A percentile compares a stretch with the other conserved stretches of the same genome.
These are phyloP conservation scores for Endothia cerciana DNA, from an alignment of 2,329 filamentous ascomycete genomes.

Conservation along the genomic window DNA sequence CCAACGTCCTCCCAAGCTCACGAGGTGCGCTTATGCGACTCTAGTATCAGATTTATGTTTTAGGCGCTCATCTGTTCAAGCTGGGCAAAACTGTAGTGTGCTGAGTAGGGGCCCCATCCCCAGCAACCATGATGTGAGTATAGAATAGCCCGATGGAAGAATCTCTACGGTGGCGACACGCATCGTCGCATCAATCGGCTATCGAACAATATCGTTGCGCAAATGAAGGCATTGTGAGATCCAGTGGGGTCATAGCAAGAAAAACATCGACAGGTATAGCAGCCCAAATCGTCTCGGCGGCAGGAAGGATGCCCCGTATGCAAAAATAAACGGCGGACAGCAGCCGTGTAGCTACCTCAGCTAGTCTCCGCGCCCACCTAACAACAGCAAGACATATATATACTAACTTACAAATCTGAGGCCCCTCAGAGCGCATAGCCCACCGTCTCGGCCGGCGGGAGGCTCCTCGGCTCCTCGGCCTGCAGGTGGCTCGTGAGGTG, in stretches of 20 bases:
- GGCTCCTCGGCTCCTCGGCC: neutral
- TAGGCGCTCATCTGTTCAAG: too few species aligned
- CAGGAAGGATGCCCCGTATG: neutral
- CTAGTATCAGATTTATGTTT: too few species aligned
- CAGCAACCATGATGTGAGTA: neutral
- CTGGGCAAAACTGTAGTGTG: too few species aligned
- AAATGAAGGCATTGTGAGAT: neutral
- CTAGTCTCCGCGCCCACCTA: neutral
- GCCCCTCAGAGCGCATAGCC: slow-evolving; percentile 6
- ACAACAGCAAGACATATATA: neutral
- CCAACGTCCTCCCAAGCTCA: neutral
- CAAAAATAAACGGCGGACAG: neutral
- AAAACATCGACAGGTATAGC: neutral
- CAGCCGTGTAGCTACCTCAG: neutral
- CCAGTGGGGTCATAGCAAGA: neutral
- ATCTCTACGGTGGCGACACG: neutral
- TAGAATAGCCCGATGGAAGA: neutral
- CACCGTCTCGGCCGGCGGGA: neutral
- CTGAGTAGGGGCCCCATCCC: neutral
- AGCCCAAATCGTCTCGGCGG: neutral
- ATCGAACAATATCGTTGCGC: neutral
- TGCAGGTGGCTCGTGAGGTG: slow-evolving; percentile 7
- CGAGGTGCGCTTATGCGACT: too few species aligned
- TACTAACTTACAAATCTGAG: neutral
- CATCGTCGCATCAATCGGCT: neutral